Conservation (phyloP, 495 filamentous ascomycete genomes). For the Penicillium parvum region DNA sequence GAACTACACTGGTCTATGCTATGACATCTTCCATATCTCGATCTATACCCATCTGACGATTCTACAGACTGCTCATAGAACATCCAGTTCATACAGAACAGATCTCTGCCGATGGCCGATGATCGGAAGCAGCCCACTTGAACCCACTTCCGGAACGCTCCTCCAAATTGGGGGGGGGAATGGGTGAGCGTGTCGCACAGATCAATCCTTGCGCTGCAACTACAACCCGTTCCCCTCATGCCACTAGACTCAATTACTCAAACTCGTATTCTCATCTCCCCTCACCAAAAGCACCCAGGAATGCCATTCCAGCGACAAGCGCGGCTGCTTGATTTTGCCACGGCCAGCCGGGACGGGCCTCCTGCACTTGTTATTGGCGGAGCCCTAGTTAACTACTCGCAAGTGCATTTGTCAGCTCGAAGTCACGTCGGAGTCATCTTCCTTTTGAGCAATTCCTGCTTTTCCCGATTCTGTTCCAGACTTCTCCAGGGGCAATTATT, state of each 20-base stretch:
- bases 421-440: conserved; percentile 1
- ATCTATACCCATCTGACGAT: no score
- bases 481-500: neutral
- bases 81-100: no score
- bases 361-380: conserved; percentile 1
- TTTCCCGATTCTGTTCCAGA: conserved; percentile 9
- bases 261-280: no score
- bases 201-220: no score
- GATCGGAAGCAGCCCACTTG: conserved; percentile 5
- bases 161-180: neutral
- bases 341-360: neutral
- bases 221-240: no score
- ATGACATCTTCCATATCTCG: no score
- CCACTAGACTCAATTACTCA: no score
- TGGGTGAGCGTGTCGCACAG: neutral
- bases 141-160: neutral
- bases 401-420: conserved; percentile 9
- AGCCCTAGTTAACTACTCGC: no score
- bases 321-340: conserved; percentile 6
- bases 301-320: conserved; percentile 12
- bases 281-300: neutral
- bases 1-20: no score
- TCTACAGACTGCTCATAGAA: no score
- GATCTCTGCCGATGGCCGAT: conserved; percentile 13
- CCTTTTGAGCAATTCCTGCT: conserved; percentile 3